Percentiles rank a stretch among this genome's conserved stretches.
Evolutionary conservation across 2,329 filamentous ascomycete species (phyloP).

Genomic region (Fusarium foetens): DNA sequence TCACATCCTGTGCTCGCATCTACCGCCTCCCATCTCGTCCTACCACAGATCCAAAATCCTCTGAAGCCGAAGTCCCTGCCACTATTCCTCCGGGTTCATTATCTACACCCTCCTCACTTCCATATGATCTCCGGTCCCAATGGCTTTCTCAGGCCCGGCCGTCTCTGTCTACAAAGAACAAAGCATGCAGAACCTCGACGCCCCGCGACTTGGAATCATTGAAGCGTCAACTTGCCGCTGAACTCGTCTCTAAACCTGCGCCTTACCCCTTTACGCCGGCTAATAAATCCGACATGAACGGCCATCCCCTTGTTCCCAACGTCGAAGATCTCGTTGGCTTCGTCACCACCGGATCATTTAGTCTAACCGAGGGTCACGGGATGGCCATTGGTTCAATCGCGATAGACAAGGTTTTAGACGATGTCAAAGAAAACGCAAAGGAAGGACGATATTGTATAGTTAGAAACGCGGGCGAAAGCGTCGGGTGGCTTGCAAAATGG

Average conservation of each 20-base stretch:
- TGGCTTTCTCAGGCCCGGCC: constrained; percentile 73
- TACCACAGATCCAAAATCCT: constrained; percentile 38
- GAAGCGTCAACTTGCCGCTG: constrained; percentile 58
- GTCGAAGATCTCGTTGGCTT: constrained; percentile 86
- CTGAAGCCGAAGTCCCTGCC: constrained; percentile 58
- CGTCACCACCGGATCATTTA: constrained; percentile 87
- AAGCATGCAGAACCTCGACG: constrained; percentile 24
- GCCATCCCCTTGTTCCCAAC: constrained; percentile 75
- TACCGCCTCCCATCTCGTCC: constrained; percentile 75
- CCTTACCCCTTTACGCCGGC: constrained; percentile 49
- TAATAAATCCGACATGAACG: constrained; percentile 54
- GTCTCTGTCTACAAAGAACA: not conserved
- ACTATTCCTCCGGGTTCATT: constrained; percentile 49
- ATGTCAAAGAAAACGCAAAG: constrained; percentile 46
- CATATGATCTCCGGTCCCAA: constrained; percentile 66
- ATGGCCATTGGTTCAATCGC: constrained; percentile 79
- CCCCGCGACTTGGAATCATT: constrained; percentile 50
- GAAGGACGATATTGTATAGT: constrained; percentile 77
- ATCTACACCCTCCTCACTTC: constrained; percentile 45
- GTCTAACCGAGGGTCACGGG: constrained; percentile 78
- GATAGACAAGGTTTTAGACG: constrained; percentile 63
- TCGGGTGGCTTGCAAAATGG: constrained; percentile 85
- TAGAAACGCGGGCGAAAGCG: constrained; percentile 78
- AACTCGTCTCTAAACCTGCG: constrained; percentile 55
- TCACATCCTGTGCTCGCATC: constrained; percentile 77